Evolutionary conservation across 345 rosid genomes (phyloP), one percentile per base, ranked within the genome.

Genomic region (Pistacia atlantica): DNA sequence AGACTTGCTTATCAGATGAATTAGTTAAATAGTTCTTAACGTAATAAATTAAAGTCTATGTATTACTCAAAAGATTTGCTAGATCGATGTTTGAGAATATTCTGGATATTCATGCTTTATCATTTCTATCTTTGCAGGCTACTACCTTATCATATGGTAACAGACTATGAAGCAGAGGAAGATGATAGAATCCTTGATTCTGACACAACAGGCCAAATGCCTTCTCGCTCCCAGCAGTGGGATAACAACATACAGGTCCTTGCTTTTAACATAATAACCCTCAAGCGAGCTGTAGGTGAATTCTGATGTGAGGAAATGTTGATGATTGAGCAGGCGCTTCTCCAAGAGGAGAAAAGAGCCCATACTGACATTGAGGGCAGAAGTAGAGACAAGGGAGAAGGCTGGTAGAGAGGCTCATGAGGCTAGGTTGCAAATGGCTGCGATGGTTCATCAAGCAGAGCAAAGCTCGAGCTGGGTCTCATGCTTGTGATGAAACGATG

Each of bases 161-260:
- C 25, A 22, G 25, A 22, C 25, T 22, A 22, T 0, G 25, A 22
- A 22, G 25, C 25, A 22, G 25, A 22, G 25, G 25, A 22, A 22
- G 25, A 22, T 22, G 25, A 22, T 22, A 22, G 25, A 22, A 22
- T 22, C 25, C 25, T 22, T 67, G 91, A 96, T 81, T 88, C 97
- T 31, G 98, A 93, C 82, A 80, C 97, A 69, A 87, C 95, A 5
- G 94, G 97, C 48, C 87, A 84, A 86, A 80, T 89, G 84, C 88
- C 87, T 69, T 87, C 98, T 33, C 95, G 97, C 5, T 82, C 87
- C 56, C 99, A 96, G 86, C 95, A 89, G 79, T 92, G 97, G 98
- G 98, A 93, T 79, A 80, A 87, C 82, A 92, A 91, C 80, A 93
- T 89, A 77, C 97, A 92, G 85, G 92, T 83, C 54, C 78, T 91